Conservation (phyloP, 106 monocot species). For the Iris macrosiphon region DNA sequence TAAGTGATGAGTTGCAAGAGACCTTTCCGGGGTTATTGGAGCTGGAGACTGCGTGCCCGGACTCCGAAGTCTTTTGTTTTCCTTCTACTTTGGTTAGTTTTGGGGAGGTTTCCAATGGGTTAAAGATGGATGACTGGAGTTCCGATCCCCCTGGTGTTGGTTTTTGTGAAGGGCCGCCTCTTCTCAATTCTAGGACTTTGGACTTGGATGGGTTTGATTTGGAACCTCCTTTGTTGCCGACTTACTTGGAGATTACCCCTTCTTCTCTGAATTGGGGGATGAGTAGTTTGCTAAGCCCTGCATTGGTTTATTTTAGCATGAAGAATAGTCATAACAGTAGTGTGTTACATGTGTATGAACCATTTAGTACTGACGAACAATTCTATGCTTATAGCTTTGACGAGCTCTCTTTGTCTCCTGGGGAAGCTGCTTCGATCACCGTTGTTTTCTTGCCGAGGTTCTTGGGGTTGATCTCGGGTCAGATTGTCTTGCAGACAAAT, state of each 20-base stretch:
- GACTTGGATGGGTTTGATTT: conserved; percentile 6
- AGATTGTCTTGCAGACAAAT: conserved; percentile 81
- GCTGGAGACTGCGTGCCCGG: conserved; percentile 25
- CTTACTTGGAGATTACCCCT: conserved; percentile 48
- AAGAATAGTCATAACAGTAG: conserved; percentile 34
- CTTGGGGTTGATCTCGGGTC: conserved; percentile 58
- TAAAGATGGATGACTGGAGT: too few relatives aligned
- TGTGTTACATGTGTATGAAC: conserved; percentile 43
- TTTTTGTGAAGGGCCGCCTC: conserved; percentile 24
- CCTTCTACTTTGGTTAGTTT: conserved; percentile 28
- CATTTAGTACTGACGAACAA: conserved; percentile 58
- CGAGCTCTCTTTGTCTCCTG: conserved; percentile 40
- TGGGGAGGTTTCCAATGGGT: conserved; percentile 18
- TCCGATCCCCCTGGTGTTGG: conserved; percentile 3
- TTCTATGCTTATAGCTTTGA: conserved; percentile 43
- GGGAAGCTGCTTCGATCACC: conserved; percentile 39
- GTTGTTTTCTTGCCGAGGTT: conserved; percentile 67
- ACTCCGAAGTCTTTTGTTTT: conserved; percentile 43
- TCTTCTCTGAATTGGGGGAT: conserved; percentile 59
- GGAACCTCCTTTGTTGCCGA: conserved; percentile 18
- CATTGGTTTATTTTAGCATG: conserved; percentile 34
- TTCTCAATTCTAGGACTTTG: conserved; percentile 37
- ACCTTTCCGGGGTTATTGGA: conserved; percentile 14
- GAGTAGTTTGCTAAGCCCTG: conserved; percentile 38
- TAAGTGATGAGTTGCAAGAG: conserved; percentile 6